A percentile compares a stretch with the other conserved stretches of the same genome.
These are phyloP conservation scores for Suhomyces sp. DNA, from an alignment of 805 yeast species.

Conservation along the genomic window DNA sequence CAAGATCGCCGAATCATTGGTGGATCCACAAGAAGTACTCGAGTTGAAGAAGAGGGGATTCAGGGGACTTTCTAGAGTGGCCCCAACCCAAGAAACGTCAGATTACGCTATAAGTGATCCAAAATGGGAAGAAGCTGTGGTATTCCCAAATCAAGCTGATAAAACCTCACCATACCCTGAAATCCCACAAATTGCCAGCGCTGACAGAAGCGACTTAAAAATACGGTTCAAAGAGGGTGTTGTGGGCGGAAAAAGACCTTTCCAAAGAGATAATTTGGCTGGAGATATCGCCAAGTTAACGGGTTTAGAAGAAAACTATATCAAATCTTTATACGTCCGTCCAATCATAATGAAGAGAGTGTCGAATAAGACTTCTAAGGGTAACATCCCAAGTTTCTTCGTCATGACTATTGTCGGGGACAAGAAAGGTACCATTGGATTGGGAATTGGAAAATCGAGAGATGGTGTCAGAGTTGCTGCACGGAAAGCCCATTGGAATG, in stretches of 20 bases:
- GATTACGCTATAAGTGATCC: constrained; percentile 73
- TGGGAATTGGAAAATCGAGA: constrained; percentile 92
- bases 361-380: constrained; percentile 88
- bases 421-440: constrained; percentile 87
- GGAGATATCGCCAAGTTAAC: constrained; percentile 60
- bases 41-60: constrained; percentile 33
- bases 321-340: constrained; percentile 59
- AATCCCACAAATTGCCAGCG: constrained; percentile 53
- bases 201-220: constrained; percentile 46
- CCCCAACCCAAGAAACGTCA: constrained; percentile 62
- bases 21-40: constrained; percentile 63
- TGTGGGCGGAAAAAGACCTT: constrained; percentile 12
- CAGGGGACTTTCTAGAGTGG: constrained; percentile 47
- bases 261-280: constrained; percentile 41
- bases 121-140: constrained; percentile 67
- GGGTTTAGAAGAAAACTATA: constrained; percentile 62
- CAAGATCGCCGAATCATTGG: constrained; percentile 71
- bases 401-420: constrained; percentile 91
- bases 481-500: constrained; percentile 88
- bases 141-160: constrained; percentile 50
- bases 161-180: constrained; percentile 56
- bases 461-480: constrained; percentile 73
- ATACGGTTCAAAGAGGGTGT: constrained; percentile 32
- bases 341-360: constrained; percentile 77
- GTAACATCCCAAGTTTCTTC: constrained; percentile 80